A percentile compares a stretch with the other conserved stretches of the same genome.
Evolutionary conservation across 805 yeast species (phyloP).

Genomic region (Ogataea philodendri): DNA sequence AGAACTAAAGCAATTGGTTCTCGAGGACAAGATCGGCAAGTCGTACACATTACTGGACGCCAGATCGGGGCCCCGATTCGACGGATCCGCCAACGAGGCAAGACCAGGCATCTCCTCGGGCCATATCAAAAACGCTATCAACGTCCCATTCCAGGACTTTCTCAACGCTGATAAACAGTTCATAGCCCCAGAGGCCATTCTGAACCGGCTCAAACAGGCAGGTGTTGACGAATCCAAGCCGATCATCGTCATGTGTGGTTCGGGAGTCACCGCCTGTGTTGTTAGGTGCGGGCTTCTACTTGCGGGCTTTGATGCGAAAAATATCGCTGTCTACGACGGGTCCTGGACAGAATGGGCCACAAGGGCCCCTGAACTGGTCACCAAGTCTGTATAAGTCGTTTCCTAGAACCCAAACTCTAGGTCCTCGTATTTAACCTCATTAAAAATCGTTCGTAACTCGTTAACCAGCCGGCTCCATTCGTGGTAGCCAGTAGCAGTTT

Average conservation of each 20-base stretch:
- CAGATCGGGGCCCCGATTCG: conserved; percentile 68
- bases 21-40: conserved; percentile 41
- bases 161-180: conserved; percentile 49
- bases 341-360: conserved; percentile 89
- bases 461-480: conserved; percentile 23
- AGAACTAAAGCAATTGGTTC: conserved; percentile 58
- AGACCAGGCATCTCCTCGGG: conserved; percentile 87
- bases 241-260: conserved; percentile 87
- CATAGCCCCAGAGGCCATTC: conserved; percentile 46
- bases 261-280: conserved; percentile 94
- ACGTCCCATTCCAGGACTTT: conserved; percentile 70
- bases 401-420: conserved; percentile 19
- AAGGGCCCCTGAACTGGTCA: conserved; percentile 62
- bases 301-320: conserved; percentile 44
- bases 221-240: conserved; percentile 50
- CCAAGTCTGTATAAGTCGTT: conserved; percentile 33
- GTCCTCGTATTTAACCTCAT: conserved; percentile 13
- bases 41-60: conserved; percentile 74
- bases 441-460: conserved; percentile 17
- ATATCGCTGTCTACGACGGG: conserved; percentile 74
- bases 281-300: conserved; percentile 69
- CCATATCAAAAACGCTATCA: conserved; percentile 78
- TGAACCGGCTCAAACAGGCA: conserved; percentile 44
- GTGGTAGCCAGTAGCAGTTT: conserved; percentile 9
- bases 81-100: conserved; percentile 84